Conservation (phyloP, 2,329 filamentous ascomycete genomes). For the Magnaporthiopsis incrustans region DNA sequence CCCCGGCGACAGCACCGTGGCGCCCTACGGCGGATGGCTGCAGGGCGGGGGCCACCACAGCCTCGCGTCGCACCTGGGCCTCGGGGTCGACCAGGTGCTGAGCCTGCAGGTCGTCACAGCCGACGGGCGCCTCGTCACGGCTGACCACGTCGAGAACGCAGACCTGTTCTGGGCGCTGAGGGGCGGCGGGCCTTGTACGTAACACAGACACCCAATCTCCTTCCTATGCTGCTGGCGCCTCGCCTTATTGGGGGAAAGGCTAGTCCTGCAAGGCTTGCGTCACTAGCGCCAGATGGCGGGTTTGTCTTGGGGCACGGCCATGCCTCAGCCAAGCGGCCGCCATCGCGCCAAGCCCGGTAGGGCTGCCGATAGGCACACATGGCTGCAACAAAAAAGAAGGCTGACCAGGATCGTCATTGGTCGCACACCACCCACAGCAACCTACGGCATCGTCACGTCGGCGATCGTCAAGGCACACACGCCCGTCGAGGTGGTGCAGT, state of each 20-base stretch:
- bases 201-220: too few species aligned
- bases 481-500: slow-evolving; percentile 10
- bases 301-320: not conserved
- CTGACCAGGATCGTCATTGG: too few species aligned
- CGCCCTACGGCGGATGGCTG: slow-evolving; percentile 40
- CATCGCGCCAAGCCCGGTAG: not conserved
- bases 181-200: slow-evolving; percentile 36
- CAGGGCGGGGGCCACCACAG: slow-evolving; percentile 43
- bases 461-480: slow-evolving; percentile 13
- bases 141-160: slow-evolving; percentile 26
- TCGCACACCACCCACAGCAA: not conserved
- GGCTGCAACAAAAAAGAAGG: too few species aligned
- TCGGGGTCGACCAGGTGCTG: slow-evolving; percentile 43
- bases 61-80: slow-evolving; percentile 35
- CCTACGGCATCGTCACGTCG: slow-evolving; percentile 14
- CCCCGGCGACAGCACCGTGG: slow-evolving; percentile 24
- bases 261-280: too few species aligned
- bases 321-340: not conserved
- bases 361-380: too few species aligned
- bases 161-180: slow-evolving; percentile 51
- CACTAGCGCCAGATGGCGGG: not conserved
- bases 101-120: slow-evolving; percentile 38
- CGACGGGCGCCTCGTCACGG: slow-evolving; percentile 34
- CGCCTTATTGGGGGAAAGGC: too few species aligned
- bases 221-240: not conserved